Conservation (phyloP, 2,329 filamentous ascomycete species). For the Cytospora paraplurivora region DNA sequence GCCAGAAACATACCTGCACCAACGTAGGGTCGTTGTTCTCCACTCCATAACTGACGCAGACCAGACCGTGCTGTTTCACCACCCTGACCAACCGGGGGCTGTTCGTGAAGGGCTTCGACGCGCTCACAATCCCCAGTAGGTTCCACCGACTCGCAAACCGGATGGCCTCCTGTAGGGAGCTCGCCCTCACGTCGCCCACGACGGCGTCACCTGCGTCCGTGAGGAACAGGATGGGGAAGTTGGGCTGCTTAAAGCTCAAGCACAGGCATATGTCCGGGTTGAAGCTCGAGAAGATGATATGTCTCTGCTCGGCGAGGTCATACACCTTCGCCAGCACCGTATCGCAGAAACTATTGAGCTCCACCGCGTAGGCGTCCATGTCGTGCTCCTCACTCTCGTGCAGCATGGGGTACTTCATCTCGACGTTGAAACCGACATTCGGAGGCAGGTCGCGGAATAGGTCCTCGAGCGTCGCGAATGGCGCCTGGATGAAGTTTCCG, state of each 20-base stretch:
- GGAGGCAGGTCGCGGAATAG: slow-evolving; percentile 84
- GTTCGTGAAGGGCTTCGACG: slow-evolving; percentile 85
- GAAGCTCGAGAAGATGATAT: slow-evolving; percentile 96
- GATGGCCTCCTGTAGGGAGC: slow-evolving; percentile 91
- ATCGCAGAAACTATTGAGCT: slow-evolving; percentile 95
- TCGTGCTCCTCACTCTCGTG: slow-evolving; percentile 93
- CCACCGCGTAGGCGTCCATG: slow-evolving; percentile 95
- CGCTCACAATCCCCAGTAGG: slow-evolving; percentile 83
- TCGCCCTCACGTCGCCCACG: slow-evolving; percentile 87
- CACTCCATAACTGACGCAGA: slow-evolving; percentile 92
- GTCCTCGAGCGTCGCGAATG: slow-evolving; percentile 93
- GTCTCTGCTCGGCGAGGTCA: slow-evolving; percentile 76
- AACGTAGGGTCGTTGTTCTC: slow-evolving; percentile 86
- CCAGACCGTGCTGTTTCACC: slow-evolving; percentile 89
- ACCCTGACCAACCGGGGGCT: slow-evolving; percentile 87
- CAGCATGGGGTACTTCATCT: slow-evolving; percentile 99
- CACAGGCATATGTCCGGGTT: slow-evolving; percentile 96
- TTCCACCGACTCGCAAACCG: slow-evolving; percentile 96
- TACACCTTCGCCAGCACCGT: slow-evolving; percentile 90
- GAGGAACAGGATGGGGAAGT: slow-evolving; percentile 92
- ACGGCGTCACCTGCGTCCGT: slow-evolving; percentile 81
- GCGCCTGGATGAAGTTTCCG: slow-evolving; percentile 91
- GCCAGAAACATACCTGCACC: slow-evolving; percentile 71
- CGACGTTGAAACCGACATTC: slow-evolving; percentile 92
- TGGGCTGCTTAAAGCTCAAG: slow-evolving; percentile 94